Percentiles rank a stretch among this genome's conserved stretches.
Evolutionary conservation across 2,329 filamentous ascomycete genomes (phyloP).

Genomic region (Arthrobotrys conoides): DNA sequence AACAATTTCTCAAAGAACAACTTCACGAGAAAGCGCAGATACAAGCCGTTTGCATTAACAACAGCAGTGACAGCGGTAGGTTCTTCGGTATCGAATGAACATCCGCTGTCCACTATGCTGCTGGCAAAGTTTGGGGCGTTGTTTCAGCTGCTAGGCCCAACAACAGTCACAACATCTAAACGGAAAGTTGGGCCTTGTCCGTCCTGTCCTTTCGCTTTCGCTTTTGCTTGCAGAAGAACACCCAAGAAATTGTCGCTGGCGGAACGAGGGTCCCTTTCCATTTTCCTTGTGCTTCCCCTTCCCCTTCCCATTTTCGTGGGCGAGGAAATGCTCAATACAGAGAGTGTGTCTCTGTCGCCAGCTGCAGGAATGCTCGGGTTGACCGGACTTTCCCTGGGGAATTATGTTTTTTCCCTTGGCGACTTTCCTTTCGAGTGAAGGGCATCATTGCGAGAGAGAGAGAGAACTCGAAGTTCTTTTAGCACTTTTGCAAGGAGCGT

Average conservation of each 20-base stretch:
- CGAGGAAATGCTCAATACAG: slow-evolving; percentile 32
- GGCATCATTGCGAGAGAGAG: neutral
- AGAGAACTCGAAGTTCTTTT: slow-evolving; percentile 25
- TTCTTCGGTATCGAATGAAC: slow-evolving; percentile 17
- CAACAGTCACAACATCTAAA: slow-evolving; percentile 56
- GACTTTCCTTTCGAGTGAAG: slow-evolving; percentile 30
- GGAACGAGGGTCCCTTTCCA: slow-evolving; percentile 36
- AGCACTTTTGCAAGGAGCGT: slow-evolving; percentile 24
- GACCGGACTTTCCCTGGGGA: slow-evolving; percentile 45
- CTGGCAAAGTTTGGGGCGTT: slow-evolving; percentile 32
- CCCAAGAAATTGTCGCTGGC: slow-evolving; percentile 34
- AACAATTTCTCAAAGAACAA: slow-evolving; percentile 27
- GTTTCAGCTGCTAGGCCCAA: slow-evolving; percentile 51
- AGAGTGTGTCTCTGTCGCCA: slow-evolving; percentile 10
- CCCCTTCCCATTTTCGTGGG: slow-evolving; percentile 35
- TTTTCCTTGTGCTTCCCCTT: neutral
- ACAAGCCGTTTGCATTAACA: slow-evolving; percentile 12
- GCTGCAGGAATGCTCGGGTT: slow-evolving; percentile 52
- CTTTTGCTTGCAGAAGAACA: slow-evolving; percentile 30
- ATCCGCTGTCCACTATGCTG: slow-evolving; percentile 21
- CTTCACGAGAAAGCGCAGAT: slow-evolving; percentile 4
- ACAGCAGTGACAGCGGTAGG: slow-evolving; percentile 17
- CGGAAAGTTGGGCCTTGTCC: slow-evolving; percentile 20
- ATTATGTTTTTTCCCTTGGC: slow-evolving; percentile 39
- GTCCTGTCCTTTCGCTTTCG: slow-evolving; percentile 20